Evolutionary conservation across 2,329 filamentous ascomycete genomes (phyloP), one percentile per base, ranked within the genome.

Genomic region (Myotisia sp.): DNA sequence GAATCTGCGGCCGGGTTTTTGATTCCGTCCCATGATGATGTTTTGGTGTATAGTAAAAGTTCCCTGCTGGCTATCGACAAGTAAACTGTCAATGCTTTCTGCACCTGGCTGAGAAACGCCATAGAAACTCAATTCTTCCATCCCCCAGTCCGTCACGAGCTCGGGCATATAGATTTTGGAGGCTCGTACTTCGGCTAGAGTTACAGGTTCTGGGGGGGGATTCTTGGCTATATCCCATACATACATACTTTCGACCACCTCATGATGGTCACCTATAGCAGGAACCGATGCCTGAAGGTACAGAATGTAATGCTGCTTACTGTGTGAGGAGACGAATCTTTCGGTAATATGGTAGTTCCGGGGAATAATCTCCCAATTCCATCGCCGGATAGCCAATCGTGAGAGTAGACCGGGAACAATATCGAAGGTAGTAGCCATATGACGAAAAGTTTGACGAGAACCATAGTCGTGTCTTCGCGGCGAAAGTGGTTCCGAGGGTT

Each of bases 361-460:
- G n/a, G n/a, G 58, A 62, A 42, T 69, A 65, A 45, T 65, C 65
- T 3, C 60, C 64, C 2, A 78, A 59, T 26, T 70, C n/a, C n/a
- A n/a, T n/a, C n/a, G 8, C 23, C 23, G 13, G 23, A 26, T 9
- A 26, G n/a, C n/a, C n/a, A n/a, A n/a, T n/a, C n/a, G n/a, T n/a
- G n/a, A n/a, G n/a, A n/a, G n/a, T n/a, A n/a, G n/a, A n/a, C n/a
- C n/a, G n/a, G 34, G 12, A 13, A 13, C 43, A 6, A 77, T 53
- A 40, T 74, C 66, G 46, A 69, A 76, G 1, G 67, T 68, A 2
- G 70, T 73, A 4, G 69, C 71, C 47, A 70, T 76, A 50, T 76
- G 72, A 4, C 66, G 61, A 50, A 70, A 64, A 1, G 70, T 65
- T 1, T 56, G 55, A 41, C 68, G 66, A 30, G 55, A 53, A 37